Conservation (phyloP, 2,329 filamentous ascomycete species). For the Microsporum ferrugineum region DNA sequence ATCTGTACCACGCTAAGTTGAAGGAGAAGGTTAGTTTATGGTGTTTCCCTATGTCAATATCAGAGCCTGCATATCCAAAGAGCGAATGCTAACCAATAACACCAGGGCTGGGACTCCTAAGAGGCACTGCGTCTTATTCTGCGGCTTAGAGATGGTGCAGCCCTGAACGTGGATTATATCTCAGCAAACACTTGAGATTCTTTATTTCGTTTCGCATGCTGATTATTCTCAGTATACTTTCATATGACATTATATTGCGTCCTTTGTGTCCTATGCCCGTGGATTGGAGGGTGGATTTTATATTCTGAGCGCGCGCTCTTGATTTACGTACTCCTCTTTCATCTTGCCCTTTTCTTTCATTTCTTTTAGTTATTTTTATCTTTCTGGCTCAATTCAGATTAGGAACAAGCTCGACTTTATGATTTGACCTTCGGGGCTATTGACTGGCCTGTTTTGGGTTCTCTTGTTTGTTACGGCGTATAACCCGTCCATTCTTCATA, state of each 20-base stretch:
- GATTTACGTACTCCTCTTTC: background rate
- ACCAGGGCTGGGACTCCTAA: background rate
- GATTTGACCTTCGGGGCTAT: background rate
- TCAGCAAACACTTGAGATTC: background rate
- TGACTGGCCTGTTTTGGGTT: background rate
- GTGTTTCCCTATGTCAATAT: background rate
- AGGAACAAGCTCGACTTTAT: background rate
- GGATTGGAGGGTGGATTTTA: background rate
- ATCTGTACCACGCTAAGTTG: conserved; percentile 46
- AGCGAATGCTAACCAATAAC: background rate
- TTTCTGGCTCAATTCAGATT: background rate
- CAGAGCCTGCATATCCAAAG: background rate
- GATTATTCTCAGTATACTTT: background rate
- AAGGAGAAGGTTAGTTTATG: conserved; percentile 29
- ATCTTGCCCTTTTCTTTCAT: background rate
- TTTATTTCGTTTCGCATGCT: background rate
- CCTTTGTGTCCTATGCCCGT: background rate
- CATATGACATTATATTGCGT: background rate
- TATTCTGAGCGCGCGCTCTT: background rate
- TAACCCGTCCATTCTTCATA: background rate
- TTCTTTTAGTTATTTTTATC: background rate
- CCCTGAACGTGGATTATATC: background rate
- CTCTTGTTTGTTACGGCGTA: background rate
- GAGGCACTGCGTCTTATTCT: background rate
- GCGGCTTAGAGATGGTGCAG: background rate